Conservation (phyloP, 306 rosid genomes). For the Cicer cuneatum region DNA sequence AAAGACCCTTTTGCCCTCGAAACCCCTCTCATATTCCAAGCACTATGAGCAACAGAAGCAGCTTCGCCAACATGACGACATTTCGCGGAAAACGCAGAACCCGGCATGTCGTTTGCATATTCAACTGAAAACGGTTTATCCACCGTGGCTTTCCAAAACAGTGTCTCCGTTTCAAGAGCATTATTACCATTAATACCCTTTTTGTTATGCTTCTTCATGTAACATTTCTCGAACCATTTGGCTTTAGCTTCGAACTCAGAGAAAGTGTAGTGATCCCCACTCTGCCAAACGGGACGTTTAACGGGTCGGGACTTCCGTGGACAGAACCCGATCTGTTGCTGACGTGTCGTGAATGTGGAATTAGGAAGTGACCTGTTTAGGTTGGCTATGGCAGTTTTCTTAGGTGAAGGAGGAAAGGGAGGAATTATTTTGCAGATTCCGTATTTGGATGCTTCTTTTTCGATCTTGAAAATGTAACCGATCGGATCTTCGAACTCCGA, state of each 20-base stretch:
- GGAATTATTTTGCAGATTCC: slow-evolving; percentile 99
- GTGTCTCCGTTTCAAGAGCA: slow-evolving; percentile 75
- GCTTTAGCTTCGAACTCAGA: slow-evolving; percentile 82
- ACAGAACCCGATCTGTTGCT: slow-evolving; percentile 99
- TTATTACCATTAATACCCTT: slow-evolving; percentile 31
- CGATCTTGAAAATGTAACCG: slow-evolving; percentile 97
- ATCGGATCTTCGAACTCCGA: slow-evolving; percentile 98
- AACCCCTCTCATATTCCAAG: slow-evolving; percentile 94
- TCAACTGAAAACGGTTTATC: slow-evolving; percentile 93
- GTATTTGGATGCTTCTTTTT: slow-evolving; percentile 86
- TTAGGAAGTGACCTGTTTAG: slow-evolving; percentile 62
- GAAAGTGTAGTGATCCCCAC: slow-evolving; percentile 84
- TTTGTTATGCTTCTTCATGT: slow-evolving; percentile 57
- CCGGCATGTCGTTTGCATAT: slow-evolving; percentile 98
- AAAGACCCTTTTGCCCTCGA: slow-evolving; percentile 86
- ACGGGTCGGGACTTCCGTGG: slow-evolving; percentile 82
- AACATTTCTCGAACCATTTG: slow-evolving; percentile 71
- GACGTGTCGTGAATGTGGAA: slow-evolving; percentile 95
- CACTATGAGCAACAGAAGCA: slow-evolving; percentile 74
- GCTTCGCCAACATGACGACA: slow-evolving; percentile 68
- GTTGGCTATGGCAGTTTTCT: slow-evolving; percentile 81
- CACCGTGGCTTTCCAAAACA: slow-evolving; percentile 92
- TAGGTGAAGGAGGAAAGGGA: slow-evolving; percentile 77
- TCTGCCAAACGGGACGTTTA: slow-evolving; percentile 94
- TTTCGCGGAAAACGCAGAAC: slow-evolving; percentile 80